Evolutionary conservation across 2,329 filamentous ascomycete genomes (phyloP).

Genomic region (Grosmannia penicillata): DNA sequence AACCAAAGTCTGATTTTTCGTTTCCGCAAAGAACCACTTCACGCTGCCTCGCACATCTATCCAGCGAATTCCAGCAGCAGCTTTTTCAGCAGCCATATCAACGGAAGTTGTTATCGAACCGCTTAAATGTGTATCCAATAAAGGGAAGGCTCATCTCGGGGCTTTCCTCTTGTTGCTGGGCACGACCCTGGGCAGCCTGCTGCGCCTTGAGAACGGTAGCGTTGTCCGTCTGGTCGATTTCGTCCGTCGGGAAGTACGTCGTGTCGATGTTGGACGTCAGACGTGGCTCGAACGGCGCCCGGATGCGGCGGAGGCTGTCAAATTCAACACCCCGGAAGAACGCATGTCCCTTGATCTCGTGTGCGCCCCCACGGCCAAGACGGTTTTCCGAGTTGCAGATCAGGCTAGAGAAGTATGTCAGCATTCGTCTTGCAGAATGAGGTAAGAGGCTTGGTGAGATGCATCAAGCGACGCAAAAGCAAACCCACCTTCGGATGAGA

Average conservation of each 20-base stretch:
- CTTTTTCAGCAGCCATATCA: slow-evolving; percentile 14
- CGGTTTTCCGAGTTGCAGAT: slow-evolving; percentile 90
- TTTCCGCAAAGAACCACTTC: too few relatives aligned
- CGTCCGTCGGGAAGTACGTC: slow-evolving; percentile 96
- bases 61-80: not conserved
- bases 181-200: slow-evolving; percentile 49
- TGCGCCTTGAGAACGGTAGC: slow-evolving; percentile 76
- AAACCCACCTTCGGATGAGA: slow-evolving; percentile 68
- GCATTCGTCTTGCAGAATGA: too few relatives aligned
- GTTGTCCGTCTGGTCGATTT: slow-evolving; percentile 94
- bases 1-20: too few relatives aligned
- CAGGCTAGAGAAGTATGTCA: slow-evolving; percentile 53
- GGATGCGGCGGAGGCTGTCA: slow-evolving; percentile 80
- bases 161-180: slow-evolving; percentile 51
- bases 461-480: too few relatives aligned
- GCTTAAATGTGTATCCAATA: slow-evolving; percentile 95
- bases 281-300: slow-evolving; percentile 90
- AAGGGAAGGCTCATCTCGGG: slow-evolving; percentile 94
- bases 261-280: slow-evolving; percentile 89
- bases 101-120: slow-evolving; percentile 64
- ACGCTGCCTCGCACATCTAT: not conserved
- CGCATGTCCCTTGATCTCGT: slow-evolving; percentile 82
- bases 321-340: slow-evolving; percentile 98
- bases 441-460: too few relatives aligned
- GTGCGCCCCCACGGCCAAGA: slow-evolving; percentile 71